Conservation (phyloP, 1,284 basidiomycete species). For the Phellopilus nigrolimitatus region DNA sequence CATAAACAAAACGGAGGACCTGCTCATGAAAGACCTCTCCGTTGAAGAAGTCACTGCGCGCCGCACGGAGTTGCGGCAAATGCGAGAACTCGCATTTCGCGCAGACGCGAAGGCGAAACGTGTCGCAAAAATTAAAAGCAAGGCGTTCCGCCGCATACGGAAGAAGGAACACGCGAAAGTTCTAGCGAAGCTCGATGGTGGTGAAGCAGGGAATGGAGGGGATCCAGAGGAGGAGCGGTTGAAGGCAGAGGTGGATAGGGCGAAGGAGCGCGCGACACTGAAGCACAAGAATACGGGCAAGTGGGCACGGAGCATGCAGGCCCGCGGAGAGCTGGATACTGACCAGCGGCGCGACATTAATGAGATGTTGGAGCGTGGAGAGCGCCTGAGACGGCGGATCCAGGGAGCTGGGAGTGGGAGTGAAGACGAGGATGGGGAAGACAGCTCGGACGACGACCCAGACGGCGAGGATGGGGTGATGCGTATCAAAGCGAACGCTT, state of each 20-base stretch:
- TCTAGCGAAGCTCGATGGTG: slow-evolving; percentile 47
- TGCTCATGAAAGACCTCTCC: slow-evolving; percentile 76
- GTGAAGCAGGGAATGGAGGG: slow-evolving; percentile 48
- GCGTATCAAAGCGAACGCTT: slow-evolving; percentile 58
- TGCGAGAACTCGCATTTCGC: slow-evolving; percentile 92
- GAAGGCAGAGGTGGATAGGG: slow-evolving; percentile 74
- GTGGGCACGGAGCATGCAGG: slow-evolving; percentile 70
- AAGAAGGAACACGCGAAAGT: slow-evolving; percentile 71
- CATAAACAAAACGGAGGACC: slow-evolving; percentile 71
- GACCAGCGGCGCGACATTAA: slow-evolving; percentile 69
- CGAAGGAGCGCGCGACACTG: slow-evolving; percentile 81
- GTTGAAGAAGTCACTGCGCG: slow-evolving; percentile 82
- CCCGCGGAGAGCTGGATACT: slow-evolving; percentile 57
- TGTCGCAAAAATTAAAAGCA: slow-evolving; percentile 94
- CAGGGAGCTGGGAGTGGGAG: slow-evolving; percentile 50
- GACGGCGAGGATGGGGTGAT: slow-evolving; percentile 29
- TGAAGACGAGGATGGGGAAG: slow-evolving; percentile 41
- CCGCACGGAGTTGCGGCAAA: slow-evolving; percentile 76
- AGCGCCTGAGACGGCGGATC: slow-evolving; percentile 70
- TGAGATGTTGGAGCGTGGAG: slow-evolving; percentile 74
- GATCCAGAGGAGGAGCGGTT: slow-evolving; percentile 51
- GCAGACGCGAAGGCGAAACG: slow-evolving; percentile 90
- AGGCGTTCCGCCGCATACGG: slow-evolving; percentile 84
- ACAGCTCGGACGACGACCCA: slow-evolving; percentile 37
- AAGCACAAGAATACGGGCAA: slow-evolving; percentile 81